phyloP scores from a whole-genome alignment of 371 early-diverging fungal species.

The Mortierella sp. region DNA sequence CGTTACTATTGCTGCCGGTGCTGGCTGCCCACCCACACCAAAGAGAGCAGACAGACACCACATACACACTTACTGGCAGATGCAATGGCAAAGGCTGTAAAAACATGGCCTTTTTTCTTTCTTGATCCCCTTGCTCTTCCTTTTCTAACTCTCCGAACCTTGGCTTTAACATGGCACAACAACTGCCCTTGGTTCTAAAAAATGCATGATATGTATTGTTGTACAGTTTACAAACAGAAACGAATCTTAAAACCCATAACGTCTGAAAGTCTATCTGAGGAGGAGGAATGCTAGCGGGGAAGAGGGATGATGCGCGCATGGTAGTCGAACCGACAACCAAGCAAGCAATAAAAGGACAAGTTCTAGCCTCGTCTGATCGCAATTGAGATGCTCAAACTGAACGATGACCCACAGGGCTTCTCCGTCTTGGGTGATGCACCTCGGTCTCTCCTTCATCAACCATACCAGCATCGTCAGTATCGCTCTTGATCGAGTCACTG shows the following conservation, averaged over 20 bases:
- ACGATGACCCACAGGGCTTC: background rate
- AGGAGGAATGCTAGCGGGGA: background rate
- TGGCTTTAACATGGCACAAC: background rate
- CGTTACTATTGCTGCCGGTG: background rate
- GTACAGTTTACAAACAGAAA: background rate
- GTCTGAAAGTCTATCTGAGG: background rate
- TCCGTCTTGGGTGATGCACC: background rate
- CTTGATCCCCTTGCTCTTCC: background rate
- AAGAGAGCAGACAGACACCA: background rate
- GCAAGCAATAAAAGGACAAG: background rate
- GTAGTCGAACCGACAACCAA: background rate
- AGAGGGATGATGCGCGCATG: background rate
- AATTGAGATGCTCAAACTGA: background rate
- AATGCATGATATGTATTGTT: slow-evolving; percentile 10
- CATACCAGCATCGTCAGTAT: background rate
- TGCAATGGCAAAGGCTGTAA: background rate
- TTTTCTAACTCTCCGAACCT: background rate
- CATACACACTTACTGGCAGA: background rate
- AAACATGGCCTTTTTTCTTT: background rate
- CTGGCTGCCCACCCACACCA: background rate
- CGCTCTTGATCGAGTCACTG: background rate
- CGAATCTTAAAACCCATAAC: background rate
- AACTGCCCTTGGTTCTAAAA: background rate
- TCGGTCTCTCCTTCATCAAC: background rate
- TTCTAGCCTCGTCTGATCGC: background rate